phyloP scores from a whole-genome alignment of 1,139 yeast species.

The Dujonia santamariae region DNA sequence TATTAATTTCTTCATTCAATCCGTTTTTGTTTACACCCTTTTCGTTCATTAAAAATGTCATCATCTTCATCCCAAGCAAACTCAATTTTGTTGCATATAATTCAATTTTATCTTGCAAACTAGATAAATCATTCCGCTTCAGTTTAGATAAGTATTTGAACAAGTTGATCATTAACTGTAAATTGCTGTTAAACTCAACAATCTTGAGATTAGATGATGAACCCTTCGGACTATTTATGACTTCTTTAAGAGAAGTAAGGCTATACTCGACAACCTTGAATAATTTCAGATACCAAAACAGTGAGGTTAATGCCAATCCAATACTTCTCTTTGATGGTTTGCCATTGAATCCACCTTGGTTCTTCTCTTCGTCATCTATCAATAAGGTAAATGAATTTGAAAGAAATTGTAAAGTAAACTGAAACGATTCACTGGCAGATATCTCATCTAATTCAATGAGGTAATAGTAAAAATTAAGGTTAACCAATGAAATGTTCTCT shows the following conservation, averaged over 20 bases:
- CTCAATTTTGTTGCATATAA: constrained; percentile 3
- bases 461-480: constrained; percentile 38
- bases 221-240: constrained; percentile 12
- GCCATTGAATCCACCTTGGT: constrained; percentile 4
- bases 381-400: constrained; percentile 40
- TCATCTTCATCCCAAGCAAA: constrained; percentile 5
- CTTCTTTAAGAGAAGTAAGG: constrained; percentile 20
- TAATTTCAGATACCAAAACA: constrained; percentile 35
- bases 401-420: constrained; percentile 41
- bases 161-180: constrained; percentile 28
- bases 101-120: constrained; percentile 2
- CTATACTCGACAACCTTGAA: constrained; percentile 34
- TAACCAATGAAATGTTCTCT: constrained; percentile 31
- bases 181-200: constrained; percentile 27
- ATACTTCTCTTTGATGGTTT: constrained; percentile 9
- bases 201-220: constrained; percentile 16
- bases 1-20: constrained; percentile 3
- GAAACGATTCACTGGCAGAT: constrained; percentile 35
- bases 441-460: constrained; percentile 42
- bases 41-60: constrained; percentile 6
- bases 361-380: constrained; percentile 19
- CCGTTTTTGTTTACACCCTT: constrained; percentile 1
- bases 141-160: constrained; percentile 13
- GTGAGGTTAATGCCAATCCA: constrained; percentile 16
- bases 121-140: constrained; percentile 1